A percentile compares a stretch with the other conserved stretches of the same genome.
Evolutionary conservation across 805 yeast species (phyloP).

Genomic region (Candida anglica): DNA sequence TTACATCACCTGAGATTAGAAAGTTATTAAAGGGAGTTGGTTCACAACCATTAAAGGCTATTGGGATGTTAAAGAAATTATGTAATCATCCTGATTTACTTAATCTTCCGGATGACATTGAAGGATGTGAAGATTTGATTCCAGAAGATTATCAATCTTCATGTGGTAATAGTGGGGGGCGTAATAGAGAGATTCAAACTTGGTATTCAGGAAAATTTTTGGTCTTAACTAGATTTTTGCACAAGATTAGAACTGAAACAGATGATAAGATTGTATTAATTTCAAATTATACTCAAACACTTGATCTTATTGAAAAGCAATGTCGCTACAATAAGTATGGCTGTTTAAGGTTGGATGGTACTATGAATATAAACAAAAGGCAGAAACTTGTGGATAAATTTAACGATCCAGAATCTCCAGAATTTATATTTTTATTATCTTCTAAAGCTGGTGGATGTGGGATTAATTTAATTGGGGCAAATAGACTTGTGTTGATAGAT

Average conservation of each 20-base stretch:
- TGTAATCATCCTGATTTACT: constrained; percentile 93
- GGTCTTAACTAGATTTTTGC: constrained; percentile 79
- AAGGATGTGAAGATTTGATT: constrained; percentile 57
- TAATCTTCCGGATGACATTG: constrained; percentile 71
- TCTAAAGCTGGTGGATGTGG: constrained; percentile 99
- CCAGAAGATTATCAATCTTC: constrained; percentile 72
- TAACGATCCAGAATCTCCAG: constrained; percentile 84
- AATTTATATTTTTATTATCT: constrained; percentile 83
- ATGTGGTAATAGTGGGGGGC: constrained; percentile 21
- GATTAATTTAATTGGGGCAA: constrained; percentile 94
- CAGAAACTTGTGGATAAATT: constrained; percentile 89
- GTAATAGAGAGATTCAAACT: constrained; percentile 70
- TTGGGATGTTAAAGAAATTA: constrained; percentile 81
- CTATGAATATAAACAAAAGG: constrained; percentile 86
- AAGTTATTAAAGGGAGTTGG: constrained; percentile 63
- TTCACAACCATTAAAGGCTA: constrained; percentile 85
- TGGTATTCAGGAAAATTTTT: constrained; percentile 84
- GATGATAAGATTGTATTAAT: constrained; percentile 93
- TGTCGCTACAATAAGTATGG: constrained; percentile 79
- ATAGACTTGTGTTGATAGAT: constrained; percentile 80
- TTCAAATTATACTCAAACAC: constrained; percentile 91
- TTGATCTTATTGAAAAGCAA: constrained; percentile 84
- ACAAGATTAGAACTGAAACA: constrained; percentile 71
- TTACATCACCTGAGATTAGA: constrained; percentile 74
- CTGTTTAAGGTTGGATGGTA: constrained; percentile 80